Conservation (phyloP, 2,329 filamentous ascomycete genomes). For the Dactylonectria estremocensis region DNA sequence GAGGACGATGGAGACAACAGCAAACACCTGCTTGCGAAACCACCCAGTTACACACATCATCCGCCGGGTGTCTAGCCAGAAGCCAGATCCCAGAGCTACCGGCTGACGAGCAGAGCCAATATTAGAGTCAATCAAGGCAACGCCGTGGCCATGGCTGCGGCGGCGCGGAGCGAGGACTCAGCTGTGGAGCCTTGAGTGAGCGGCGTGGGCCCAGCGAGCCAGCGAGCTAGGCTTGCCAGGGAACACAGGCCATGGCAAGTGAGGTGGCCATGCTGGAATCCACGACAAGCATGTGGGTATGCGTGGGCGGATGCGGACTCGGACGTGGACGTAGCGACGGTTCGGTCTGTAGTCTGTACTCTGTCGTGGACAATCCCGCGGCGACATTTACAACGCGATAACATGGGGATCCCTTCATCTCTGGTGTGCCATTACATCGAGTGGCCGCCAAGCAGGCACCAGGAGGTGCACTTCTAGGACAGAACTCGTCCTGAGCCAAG, state of each 20-base stretch:
- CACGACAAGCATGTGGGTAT: slow-evolving; percentile 1
- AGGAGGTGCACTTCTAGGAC: slow-evolving; percentile 18
- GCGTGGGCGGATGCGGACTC: slow-evolving; percentile 9
- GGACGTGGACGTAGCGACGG: too few relatives aligned
- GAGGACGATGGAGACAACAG: slow-evolving; percentile 16
- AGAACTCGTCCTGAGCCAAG: slow-evolving; percentile 5
- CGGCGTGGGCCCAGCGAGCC: neutral
- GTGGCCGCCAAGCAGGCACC: neutral
- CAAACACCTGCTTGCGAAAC: slow-evolving; percentile 4
- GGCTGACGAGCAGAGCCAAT: slow-evolving; percentile 2
- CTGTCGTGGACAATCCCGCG: slow-evolving; percentile 7
- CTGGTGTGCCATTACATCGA: neutral
- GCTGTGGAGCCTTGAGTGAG: neutral
- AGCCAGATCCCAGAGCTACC: neutral
- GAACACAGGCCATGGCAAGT: neutral
- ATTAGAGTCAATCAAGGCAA: slow-evolving; percentile 6
- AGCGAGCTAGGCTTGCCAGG: neutral
- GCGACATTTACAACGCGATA: too few relatives aligned
- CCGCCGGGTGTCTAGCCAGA: slow-evolving; percentile 9
- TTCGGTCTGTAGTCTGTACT: neutral
- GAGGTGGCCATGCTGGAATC: neutral
- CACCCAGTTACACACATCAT: slow-evolving; percentile 12
- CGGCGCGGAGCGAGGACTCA: slow-evolving; percentile 17
- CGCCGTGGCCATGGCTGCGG: slow-evolving; percentile 20
- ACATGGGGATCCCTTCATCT: neutral